phyloP scores from a whole-genome alignment of 164 flowering plant species.

The Saururus chinensis region DNA sequence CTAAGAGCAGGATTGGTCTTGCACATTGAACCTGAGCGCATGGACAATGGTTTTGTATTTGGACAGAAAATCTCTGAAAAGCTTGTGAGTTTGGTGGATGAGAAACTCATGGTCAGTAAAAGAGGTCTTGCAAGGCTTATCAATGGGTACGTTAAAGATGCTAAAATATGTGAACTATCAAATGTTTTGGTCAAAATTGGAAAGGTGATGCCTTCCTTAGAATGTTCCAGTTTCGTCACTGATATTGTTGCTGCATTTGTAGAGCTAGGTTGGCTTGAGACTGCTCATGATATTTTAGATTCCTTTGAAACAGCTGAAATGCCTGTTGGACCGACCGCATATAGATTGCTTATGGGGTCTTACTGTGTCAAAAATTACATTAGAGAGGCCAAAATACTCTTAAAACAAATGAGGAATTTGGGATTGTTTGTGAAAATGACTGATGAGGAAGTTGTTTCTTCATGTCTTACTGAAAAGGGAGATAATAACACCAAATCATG shows the following conservation, averaged over 20 bases:
- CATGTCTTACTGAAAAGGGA: slow-evolving; percentile 9
- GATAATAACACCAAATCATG: not conserved
- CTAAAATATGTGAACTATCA: slow-evolving; percentile 38
- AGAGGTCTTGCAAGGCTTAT: slow-evolving; percentile 60
- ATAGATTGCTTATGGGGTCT: slow-evolving; percentile 39
- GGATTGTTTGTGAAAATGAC: slow-evolving; percentile 19
- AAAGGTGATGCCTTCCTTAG: slow-evolving; percentile 13
- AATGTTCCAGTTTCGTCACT: slow-evolving; percentile 20
- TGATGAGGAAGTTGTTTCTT: slow-evolving; percentile 20
- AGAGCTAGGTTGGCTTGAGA: slow-evolving; percentile 57
- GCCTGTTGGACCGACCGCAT: slow-evolving; percentile 16
- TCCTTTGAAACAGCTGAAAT: slow-evolving; percentile 47
- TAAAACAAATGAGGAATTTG: slow-evolving; percentile 47
- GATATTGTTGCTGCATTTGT: slow-evolving; percentile 58
- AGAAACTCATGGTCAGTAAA: slow-evolving; percentile 40
- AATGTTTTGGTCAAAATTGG: slow-evolving; percentile 39
- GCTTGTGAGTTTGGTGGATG: slow-evolving; percentile 30
- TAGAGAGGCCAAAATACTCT: slow-evolving; percentile 45
- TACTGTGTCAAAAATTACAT: slow-evolving; percentile 39
- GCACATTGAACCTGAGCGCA: slow-evolving; percentile 34
- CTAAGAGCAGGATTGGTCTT: slow-evolving; percentile 41
- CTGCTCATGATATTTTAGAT: slow-evolving; percentile 82
- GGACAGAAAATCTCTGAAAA: slow-evolving; percentile 20
- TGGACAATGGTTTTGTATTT: slow-evolving; percentile 38
- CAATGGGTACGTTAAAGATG: slow-evolving; percentile 26